These are phyloP conservation scores for Incumbomyces delicatus DNA, from an alignment of 2,329 filamentous ascomycete genomes.

Conservation along the genomic window DNA sequence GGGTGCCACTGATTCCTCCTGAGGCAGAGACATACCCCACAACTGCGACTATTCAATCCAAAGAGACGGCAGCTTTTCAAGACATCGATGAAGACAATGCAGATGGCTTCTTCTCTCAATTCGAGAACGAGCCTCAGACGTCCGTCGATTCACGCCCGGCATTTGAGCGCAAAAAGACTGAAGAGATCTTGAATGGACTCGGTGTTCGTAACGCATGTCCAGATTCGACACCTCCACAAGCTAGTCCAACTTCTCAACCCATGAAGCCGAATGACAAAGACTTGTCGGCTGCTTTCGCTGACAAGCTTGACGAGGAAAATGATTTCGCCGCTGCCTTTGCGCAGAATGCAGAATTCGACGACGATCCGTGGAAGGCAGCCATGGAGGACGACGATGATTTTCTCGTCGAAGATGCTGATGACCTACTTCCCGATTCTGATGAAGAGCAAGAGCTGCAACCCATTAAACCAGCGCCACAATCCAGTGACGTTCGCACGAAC, in stretches of 20 bases:
- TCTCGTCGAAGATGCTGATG: slow-evolving; percentile 64
- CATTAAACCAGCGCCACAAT: background rate
- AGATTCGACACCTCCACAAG: slow-evolving; percentile 24
- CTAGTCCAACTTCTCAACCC: slow-evolving; percentile 15
- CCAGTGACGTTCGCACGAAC: background rate
- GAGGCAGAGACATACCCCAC: background rate
- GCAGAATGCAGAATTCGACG: slow-evolving; percentile 11
- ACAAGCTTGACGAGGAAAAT: slow-evolving; percentile 10
- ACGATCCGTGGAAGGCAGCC: slow-evolving; percentile 54
- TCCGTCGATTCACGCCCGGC: slow-evolving; percentile 13
- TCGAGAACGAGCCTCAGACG: background rate
- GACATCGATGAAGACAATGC: background rate
- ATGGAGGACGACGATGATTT: slow-evolving; percentile 66
- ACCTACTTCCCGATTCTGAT: slow-evolving; percentile 65
- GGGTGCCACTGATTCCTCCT: slow-evolving; percentile 1
- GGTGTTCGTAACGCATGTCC: slow-evolving; percentile 24
- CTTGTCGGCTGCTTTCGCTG: slow-evolving; percentile 18
- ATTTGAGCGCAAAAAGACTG: slow-evolving; percentile 60
- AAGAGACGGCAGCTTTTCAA: background rate
- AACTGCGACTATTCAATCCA: background rate
- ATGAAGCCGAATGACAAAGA: slow-evolving; percentile 16
- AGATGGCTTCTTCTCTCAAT: slow-evolving; percentile 3
- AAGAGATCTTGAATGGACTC: slow-evolving; percentile 52
- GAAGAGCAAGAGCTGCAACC: slow-evolving; percentile 23
- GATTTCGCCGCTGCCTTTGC: slow-evolving; percentile 18